Conservation (phyloP, 2,329 filamentous ascomycete species). For the Rosellinia necatrix region DNA sequence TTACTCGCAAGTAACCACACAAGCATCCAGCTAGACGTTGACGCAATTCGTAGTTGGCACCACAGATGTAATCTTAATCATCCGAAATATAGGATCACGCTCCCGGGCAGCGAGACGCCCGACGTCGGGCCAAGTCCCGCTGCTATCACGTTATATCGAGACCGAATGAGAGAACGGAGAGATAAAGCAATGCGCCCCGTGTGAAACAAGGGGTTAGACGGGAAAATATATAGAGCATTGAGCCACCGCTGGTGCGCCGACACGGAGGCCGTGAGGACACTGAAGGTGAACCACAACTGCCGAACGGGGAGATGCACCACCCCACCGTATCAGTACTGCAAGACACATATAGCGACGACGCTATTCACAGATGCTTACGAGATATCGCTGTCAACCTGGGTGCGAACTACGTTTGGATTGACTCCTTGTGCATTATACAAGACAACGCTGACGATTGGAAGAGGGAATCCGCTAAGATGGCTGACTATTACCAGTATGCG, state of each 20-base stretch:
- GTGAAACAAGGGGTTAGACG: constrained; percentile 10
- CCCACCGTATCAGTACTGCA: background rate
- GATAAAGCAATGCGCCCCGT: background rate
- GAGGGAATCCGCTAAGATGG: constrained; percentile 17
- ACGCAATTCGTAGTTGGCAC: constrained; percentile 12
- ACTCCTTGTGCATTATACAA: constrained; percentile 10
- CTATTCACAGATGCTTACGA: constrained; percentile 11
- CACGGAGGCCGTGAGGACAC: constrained; percentile 9
- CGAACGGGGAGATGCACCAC: constrained; percentile 1
- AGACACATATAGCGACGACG: background rate
- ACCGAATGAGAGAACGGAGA: constrained; percentile 9
- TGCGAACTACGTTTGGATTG: constrained; percentile 10
- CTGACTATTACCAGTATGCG: constrained; percentile 20
- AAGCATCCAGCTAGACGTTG: constrained; percentile 1
- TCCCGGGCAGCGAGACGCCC: constrained; percentile 11
- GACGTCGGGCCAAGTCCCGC: constrained; percentile 12
- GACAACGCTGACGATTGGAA: constrained; percentile 16
- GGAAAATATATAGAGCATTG: constrained; percentile 19
- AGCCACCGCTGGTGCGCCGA: constrained; percentile 18
- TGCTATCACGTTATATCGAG: constrained; percentile 13
- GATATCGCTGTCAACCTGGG: constrained; percentile 8
- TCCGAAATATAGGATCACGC: constrained; percentile 12
- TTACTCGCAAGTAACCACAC: constrained; percentile 9
- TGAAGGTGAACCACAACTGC: constrained; percentile 13
- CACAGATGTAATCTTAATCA: constrained; percentile 6